Conservation (phyloP, 371 early-diverging fungal species). For the Parasitella parasitica region DNA sequence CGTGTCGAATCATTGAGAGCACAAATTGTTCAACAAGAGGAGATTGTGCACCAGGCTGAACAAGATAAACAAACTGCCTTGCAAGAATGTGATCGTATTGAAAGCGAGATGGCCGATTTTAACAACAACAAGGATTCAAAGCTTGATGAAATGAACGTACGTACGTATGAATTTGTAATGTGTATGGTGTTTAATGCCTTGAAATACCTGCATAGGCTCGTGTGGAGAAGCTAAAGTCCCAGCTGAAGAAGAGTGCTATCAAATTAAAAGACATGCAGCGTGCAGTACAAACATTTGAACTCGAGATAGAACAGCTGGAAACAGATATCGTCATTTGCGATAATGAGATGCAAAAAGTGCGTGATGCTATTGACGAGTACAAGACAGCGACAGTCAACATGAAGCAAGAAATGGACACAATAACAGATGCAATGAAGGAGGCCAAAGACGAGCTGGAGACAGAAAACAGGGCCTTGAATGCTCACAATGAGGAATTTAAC, state of each 20-base stretch:
- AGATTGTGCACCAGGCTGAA: slow-evolving; percentile 40
- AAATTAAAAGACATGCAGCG: slow-evolving; percentile 69
- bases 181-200: too few species aligned
- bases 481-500: slow-evolving; percentile 44
- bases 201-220: slow-evolving; percentile 43
- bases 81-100: slow-evolving; percentile 57
- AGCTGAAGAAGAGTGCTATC: slow-evolving; percentile 51
- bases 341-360: slow-evolving; percentile 49
- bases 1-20: slow-evolving; percentile 49
- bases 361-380: slow-evolving; percentile 53
- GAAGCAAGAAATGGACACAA: slow-evolving; percentile 21
- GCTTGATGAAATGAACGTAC: slow-evolving; percentile 73
- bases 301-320: slow-evolving; percentile 73
- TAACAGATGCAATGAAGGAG: slow-evolving; percentile 4
- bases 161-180: background rate
- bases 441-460: slow-evolving; percentile 18
- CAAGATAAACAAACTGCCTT: slow-evolving; percentile 42
- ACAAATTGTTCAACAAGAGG: slow-evolving; percentile 31
- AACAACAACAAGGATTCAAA: slow-evolving; percentile 80
- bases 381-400: slow-evolving; percentile 35
- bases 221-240: slow-evolving; percentile 57
- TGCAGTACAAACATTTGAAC: slow-evolving; percentile 65
- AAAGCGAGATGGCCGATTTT: slow-evolving; percentile 90
- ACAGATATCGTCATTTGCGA: slow-evolving; percentile 59
- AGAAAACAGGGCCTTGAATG: slow-evolving; percentile 29